phyloP scores from a whole-genome alignment of 75 land plant genomes.

The Pseudotsuga menziesii region DNA sequence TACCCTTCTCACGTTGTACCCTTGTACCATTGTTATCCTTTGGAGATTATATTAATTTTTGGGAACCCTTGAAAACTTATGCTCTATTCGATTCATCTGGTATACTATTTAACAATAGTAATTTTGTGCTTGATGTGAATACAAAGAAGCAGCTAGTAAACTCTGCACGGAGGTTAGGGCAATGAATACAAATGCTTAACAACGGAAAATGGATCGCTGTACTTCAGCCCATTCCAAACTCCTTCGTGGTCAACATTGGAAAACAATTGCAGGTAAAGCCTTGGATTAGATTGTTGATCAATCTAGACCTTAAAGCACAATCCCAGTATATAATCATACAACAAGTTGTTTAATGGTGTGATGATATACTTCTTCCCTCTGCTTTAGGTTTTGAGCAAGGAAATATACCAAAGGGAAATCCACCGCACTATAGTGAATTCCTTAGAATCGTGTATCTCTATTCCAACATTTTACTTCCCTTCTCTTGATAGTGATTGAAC shows the following conservation, averaged over 20 bases:
- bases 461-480: constrained; percentile 39
- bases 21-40: too few relatives aligned
- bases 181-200: too few relatives aligned
- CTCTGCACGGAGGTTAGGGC: too few relatives aligned
- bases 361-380: background rate
- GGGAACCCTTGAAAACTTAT: too few relatives aligned
- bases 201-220: constrained; percentile 47
- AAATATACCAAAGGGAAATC: too few relatives aligned
- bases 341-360: background rate
- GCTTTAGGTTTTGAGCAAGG: constrained; percentile 59
- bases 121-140: too few relatives aligned
- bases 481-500: background rate
- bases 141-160: too few relatives aligned
- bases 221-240: constrained; percentile 25
- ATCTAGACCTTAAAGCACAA: background rate
- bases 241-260: constrained; percentile 51
- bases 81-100: too few relatives aligned
- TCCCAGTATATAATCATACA: background rate
- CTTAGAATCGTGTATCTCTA: constrained; percentile 32
- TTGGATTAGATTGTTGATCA: background rate
- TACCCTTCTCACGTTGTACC: too few relatives aligned
- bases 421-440: constrained; percentile 66
- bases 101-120: too few relatives aligned
- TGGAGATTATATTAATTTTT: too few relatives aligned
- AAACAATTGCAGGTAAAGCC: constrained; percentile 46